Percentiles rank a stretch among this genome's conserved stretches.
These are phyloP conservation scores for Botrytis pseudocinerea DNA, from an alignment of 2,329 filamentous ascomycete genomes.

Conservation along the genomic window DNA sequence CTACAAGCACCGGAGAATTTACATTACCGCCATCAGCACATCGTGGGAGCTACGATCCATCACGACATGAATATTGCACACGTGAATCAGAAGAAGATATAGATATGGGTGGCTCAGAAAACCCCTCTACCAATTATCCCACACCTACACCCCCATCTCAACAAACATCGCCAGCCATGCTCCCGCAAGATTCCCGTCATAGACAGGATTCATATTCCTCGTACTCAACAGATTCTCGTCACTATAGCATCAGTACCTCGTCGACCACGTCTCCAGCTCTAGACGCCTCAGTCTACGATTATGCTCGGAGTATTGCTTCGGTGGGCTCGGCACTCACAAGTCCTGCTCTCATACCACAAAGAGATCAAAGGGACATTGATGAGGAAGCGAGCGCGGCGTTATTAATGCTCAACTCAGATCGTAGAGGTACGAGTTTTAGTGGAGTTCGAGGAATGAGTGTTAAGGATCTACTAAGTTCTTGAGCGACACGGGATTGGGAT, in stretches of 20 bases:
- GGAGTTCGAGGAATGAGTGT: constrained; percentile 54
- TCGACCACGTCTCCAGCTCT: constrained; percentile 60
- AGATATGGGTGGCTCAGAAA: constrained; percentile 60
- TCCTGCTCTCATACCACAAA: constrained; percentile 55
- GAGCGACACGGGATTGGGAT: constrained; percentile 19
- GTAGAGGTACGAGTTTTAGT: constrained; percentile 43
- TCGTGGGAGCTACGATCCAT: constrained; percentile 30
- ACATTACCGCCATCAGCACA: constrained; percentile 31
- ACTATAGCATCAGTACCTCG: constrained; percentile 51
- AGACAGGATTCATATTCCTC: constrained; percentile 56
- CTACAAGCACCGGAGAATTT: constrained; percentile 30
- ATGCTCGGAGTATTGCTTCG: constrained; percentile 43
- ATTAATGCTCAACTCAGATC: constrained; percentile 82
- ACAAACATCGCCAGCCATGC: constrained; percentile 54
- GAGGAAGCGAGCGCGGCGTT: constrained; percentile 76
- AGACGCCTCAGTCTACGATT: constrained; percentile 51
- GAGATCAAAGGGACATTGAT: constrained; percentile 58
- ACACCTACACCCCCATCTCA: constrained; percentile 32
- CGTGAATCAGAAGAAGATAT: constrained; percentile 48
- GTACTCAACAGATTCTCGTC: constrained; percentile 50
- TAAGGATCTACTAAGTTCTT: constrained; percentile 54
- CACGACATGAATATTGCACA: constrained; percentile 47
- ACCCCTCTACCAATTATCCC: constrained; percentile 50
- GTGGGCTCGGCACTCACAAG: constrained; percentile 57
- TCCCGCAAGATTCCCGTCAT: constrained; percentile 48